These are phyloP conservation scores for Diaporthe amygdali DNA, from an alignment of 2,329 filamentous ascomycete genomes.

Conservation along the genomic window DNA sequence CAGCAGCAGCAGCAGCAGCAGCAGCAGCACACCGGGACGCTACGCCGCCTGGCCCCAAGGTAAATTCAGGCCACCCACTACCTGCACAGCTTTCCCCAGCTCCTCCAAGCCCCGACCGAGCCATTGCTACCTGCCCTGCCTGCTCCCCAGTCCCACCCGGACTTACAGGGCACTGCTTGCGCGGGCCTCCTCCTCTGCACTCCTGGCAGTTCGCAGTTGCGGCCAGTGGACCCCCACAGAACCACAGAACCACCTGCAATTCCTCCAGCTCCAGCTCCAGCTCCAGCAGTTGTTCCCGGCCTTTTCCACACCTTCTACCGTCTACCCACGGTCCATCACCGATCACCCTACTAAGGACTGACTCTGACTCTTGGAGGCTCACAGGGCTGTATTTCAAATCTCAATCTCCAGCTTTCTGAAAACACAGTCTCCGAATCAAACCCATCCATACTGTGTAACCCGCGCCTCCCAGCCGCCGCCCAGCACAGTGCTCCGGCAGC, in stretches of 20 bases:
- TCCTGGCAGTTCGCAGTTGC: conserved; percentile 2
- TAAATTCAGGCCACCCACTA: background rate
- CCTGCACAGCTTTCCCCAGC: conserved; percentile 3
- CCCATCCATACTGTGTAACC: background rate
- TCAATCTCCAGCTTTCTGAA: conserved; percentile 10
- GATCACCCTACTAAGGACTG: background rate
- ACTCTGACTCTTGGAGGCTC: background rate
- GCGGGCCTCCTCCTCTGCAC: background rate
- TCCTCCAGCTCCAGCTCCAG: too few relatives aligned
- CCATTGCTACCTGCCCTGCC: conserved; percentile 1
- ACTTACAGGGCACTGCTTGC: conserved; percentile 11
- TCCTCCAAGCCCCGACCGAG: conserved; percentile 2
- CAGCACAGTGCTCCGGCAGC: conserved; percentile 5
- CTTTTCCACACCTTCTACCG: background rate
- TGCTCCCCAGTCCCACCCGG: conserved; percentile 12
- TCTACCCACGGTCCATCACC: background rate
- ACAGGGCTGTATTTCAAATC: conserved; percentile 15
- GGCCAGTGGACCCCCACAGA: conserved; percentile 9
- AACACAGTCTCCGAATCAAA: conserved; percentile 1
- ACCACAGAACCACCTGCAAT: conserved; percentile 7
- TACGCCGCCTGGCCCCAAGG: background rate
- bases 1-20: background rate
- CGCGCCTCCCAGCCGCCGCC: background rate
- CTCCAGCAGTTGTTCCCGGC: background rate
- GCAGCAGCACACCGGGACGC: conserved; percentile 2